These are phyloP conservation scores for Lophiostoma macrostomum DNA, from an alignment of 495 filamentous ascomycete genomes.

Conservation along the genomic window DNA sequence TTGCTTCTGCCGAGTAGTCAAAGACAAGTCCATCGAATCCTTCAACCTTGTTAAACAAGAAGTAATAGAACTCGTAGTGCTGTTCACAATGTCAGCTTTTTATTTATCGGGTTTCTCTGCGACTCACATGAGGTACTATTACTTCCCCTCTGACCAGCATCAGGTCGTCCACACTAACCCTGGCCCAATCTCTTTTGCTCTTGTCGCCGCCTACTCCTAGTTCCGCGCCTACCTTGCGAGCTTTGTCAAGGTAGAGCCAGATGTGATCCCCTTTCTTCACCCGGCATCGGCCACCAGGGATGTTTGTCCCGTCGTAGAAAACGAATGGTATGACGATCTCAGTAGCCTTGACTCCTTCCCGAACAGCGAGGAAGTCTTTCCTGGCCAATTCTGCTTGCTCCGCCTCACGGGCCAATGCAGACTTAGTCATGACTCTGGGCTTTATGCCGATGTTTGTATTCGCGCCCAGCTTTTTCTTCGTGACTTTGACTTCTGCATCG, in stretches of 20 bases:
- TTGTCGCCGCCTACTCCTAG: constrained; percentile 64
- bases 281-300: constrained; percentile 73
- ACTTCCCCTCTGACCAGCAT: constrained; percentile 89
- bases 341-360: constrained; percentile 82
- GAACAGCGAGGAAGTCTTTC: constrained; percentile 78
- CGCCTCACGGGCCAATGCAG: constrained; percentile 74
- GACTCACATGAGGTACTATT: constrained; percentile 88
- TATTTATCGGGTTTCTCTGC: background rate
- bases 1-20: constrained; percentile 61
- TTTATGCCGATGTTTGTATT: constrained; percentile 65
- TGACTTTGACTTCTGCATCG: constrained; percentile 40
- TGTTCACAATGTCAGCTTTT: constrained; percentile 39
- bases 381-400: constrained; percentile 76
- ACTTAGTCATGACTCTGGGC: constrained; percentile 83
- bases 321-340: constrained; percentile 93
- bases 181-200: constrained; percentile 79
- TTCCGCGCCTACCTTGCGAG: constrained; percentile 83
- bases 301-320: constrained; percentile 97
- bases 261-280: constrained; percentile 90
- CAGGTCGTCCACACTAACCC: constrained; percentile 93
- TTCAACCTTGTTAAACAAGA: constrained; percentile 81
- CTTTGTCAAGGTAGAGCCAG: constrained; percentile 89
- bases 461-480: constrained; percentile 56
- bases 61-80: constrained; percentile 97
- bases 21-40: constrained; percentile 75